Evolutionary conservation across 2,329 filamentous ascomycete species (phyloP), one percentile per base, ranked within the genome.

Genomic region (Colletotrichum camelliae): DNA sequence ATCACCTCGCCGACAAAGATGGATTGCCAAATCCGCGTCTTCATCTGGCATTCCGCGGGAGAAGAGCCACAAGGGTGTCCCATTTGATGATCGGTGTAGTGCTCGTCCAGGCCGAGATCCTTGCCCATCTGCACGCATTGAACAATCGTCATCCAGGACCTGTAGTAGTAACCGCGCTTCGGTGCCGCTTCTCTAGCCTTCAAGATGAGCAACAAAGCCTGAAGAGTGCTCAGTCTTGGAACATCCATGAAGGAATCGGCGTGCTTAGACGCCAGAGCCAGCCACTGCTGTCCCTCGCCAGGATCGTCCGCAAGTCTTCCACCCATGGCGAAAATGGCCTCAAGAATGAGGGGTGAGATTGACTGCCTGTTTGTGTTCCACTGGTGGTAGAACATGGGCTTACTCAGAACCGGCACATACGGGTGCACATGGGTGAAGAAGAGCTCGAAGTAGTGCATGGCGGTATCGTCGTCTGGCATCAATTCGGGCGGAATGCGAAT

Each of bases 121-220:
- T 97, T 97, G 31, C 93, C 95, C 95, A 98, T 98, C 62, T 96
- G 94, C 9, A 98, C 94, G 77, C 96, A 95, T 76, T 96, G 95
- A 69, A 98, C 96, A 24, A 98, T 92, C 7, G 94, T 95, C 92
- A 98, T 98, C 96, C 97, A 98, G 1, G 97, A 98, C 48, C 96
- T 93, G 85, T 97, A 98, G 84, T 97, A 98, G 82, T 98, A 98
- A 1, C 97, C 97, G 76, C 95, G 93, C 82, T 98, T 98, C 0
- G 96, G 96, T 10, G 94, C 93, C n/a, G 95, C 94, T 84, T 98
- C 96, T 77, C 96, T 91, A 2, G 96, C 97, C 84, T 98, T 98
- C 58, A 98, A 87, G 21, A 98, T 89, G 60, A 98, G 93, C 60
- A 98, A 86, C 77, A 98, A 88, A 4, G 96, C 96, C 85, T 98